Conservation (phyloP, 2,329 filamentous ascomycete species). For the Penicillium freii region DNA sequence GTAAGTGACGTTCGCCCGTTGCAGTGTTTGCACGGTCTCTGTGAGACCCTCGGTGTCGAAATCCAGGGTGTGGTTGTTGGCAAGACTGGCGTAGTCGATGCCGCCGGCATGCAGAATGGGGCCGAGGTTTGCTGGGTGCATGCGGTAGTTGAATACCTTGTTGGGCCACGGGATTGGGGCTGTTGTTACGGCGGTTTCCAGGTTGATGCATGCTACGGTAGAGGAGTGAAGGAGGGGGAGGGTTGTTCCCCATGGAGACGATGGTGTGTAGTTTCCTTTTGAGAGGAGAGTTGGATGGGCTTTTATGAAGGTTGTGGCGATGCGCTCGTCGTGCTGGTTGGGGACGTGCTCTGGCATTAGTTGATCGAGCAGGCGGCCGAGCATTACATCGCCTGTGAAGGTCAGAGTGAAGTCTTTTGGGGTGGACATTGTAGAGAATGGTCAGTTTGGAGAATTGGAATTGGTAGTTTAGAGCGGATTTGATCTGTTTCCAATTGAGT, state of each 20-base stretch:
- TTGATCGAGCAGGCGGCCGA: conserved; percentile 44
- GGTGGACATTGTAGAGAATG: background rate
- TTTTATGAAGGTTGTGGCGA: conserved; percentile 19
- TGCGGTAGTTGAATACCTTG: conserved; percentile 44
- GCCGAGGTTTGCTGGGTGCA: conserved; percentile 39
- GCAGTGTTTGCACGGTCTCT: conserved; percentile 36
- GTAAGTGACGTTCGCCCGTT: conserved; percentile 26
- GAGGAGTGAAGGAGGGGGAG: conserved; percentile 33
- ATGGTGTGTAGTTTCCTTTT: conserved; percentile 6
- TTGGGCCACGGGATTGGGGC: conserved; percentile 34
- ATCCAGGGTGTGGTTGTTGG: conserved; percentile 44
- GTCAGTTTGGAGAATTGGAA: background rate
- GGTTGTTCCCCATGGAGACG: conserved; percentile 38
- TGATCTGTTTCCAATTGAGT: background rate
- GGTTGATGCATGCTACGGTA: conserved; percentile 41
- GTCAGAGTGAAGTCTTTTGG: conserved; percentile 29
- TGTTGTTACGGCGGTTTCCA: conserved; percentile 42
- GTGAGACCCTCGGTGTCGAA: conserved; percentile 35
- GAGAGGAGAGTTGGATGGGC: conserved; percentile 21
- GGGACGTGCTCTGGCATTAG: conserved; percentile 37
- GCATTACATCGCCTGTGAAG: conserved; percentile 44
- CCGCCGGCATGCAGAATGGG: conserved; percentile 31
- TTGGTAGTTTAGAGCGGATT: background rate
- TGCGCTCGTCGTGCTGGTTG: conserved; percentile 25
- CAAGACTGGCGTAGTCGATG: conserved; percentile 37